A percentile compares a stretch with the other conserved stretches of the same genome.
These are phyloP conservation scores for Pythium aphanidermatum DNA, from an alignment of 352 stramenopile species.

Conservation along the genomic window DNA sequence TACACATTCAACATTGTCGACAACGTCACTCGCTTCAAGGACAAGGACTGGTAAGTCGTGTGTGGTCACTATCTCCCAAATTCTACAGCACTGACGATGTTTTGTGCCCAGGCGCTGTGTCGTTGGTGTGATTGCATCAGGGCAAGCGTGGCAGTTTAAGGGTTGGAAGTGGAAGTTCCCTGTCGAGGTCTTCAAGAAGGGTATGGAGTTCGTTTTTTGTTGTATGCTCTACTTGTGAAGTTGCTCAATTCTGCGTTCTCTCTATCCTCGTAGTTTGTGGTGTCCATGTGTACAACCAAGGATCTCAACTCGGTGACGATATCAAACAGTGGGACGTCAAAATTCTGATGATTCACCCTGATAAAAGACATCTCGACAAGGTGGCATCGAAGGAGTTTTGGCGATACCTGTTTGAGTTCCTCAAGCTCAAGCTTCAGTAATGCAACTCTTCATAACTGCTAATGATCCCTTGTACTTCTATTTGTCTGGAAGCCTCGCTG, in stretches of 20 bases:
- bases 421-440: slow-evolving; percentile 80
- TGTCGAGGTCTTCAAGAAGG: slow-evolving; percentile 89
- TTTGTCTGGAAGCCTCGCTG: too few relatives aligned
- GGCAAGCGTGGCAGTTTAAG: slow-evolving; percentile 91
- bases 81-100: background rate
- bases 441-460: too few relatives aligned
- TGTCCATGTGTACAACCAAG: slow-evolving; percentile 82
- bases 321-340: slow-evolving; percentile 90
- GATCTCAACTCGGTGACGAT: slow-evolving; percentile 65
- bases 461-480: background rate
- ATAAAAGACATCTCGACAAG: slow-evolving; percentile 90
- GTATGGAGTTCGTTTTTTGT: slow-evolving; percentile 22
- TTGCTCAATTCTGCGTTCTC: background rate
- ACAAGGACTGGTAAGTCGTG: slow-evolving; percentile 89
- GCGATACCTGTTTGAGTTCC: slow-evolving; percentile 85
- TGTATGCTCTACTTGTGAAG: background rate
- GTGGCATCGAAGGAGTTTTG: slow-evolving; percentile 87
- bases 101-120: slow-evolving; percentile 60
- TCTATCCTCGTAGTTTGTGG: slow-evolving; percentile 49
- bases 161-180: slow-evolving; percentile 92
- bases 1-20: slow-evolving; percentile 89
- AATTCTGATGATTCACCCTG: slow-evolving; percentile 89
- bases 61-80: background rate
- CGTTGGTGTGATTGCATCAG: slow-evolving; percentile 86
- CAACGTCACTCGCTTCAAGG: slow-evolving; percentile 74